Evolutionary conservation across 768 basidiomycete genomes (phyloP), one percentile per base, ranked within the genome.

Genomic region (Tylopilus subfusipes): DNA sequence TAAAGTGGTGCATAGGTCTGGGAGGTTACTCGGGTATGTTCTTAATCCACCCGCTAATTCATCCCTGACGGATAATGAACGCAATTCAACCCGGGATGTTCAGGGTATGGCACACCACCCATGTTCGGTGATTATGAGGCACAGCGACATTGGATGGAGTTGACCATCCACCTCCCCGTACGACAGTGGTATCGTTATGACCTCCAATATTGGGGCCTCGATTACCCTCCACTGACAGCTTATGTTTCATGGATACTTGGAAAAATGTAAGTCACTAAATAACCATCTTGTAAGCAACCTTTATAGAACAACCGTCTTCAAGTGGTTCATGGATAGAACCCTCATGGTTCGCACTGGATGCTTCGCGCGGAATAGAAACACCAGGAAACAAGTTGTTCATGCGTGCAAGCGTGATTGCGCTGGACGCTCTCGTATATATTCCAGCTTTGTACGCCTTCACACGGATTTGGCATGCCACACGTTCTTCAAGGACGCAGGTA

Each of bases 101-200:
- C 57, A 91, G 92, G 93, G 7, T 68, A 81, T 58, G 76, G 68
- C 29, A 81, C 82, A 3, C 88, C 93, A 0, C 92, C 91, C 0
- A 86, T 93, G 84, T 91, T 80, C 59, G 93, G 93, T 4, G 93
- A 96, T 71, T 96, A 90, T 61, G 93, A 96, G 68, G 93, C 93
- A 0, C 93, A 95, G 64, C 76, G 93, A 50, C 93, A 95, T 71
- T 96, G 93, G 93, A 91, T 96, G 90, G 93, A 95, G 62, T 67
- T 96, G 36, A 92, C 90, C 3, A 70, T 85, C 24, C 88, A 94
- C 65, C 74, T 93, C 1, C 90, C 93, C 0, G 63, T 82, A 19
- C 73, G 72, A 14, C 72, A 86, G 57, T 98, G 95, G 95, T 98
- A 98, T 70, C 84, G 73, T 2, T 90, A 93, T 68, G 90, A 96